Evolutionary conservation across 306 rosid species (phyloP).

Genomic region (Lotus japonicus): DNA sequence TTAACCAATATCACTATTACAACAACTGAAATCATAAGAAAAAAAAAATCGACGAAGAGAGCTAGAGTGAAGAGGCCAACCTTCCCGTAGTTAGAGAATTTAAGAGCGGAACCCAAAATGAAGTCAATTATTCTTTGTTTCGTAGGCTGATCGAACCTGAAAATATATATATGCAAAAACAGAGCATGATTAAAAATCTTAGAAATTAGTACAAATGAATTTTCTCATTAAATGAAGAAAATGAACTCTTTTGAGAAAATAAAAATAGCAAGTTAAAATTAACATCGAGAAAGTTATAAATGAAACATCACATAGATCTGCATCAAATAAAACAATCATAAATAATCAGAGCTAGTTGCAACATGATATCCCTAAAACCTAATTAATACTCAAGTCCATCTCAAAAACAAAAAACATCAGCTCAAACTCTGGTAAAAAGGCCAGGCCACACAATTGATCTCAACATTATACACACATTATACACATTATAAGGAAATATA

Average conservation of each 20-base stretch:
- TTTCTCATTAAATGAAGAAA: background rate
- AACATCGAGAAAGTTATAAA: background rate
- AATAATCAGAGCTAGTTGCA: background rate
- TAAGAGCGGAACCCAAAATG: constrained; percentile 60
- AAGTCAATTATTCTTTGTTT: constrained; percentile 55
- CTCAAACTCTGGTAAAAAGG: background rate
- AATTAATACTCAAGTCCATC: background rate
- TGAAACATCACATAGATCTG: background rate
- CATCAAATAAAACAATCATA: background rate
- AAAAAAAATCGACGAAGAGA: background rate
- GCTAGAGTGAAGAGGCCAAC: constrained; percentile 34
- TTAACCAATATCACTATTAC: background rate
- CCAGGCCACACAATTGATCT: background rate
- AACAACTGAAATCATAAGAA: background rate
- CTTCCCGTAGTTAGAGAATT: constrained; percentile 74
- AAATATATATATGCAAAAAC: background rate
- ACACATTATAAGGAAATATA: too few species aligned
- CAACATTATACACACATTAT: background rate
- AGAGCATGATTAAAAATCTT: background rate
- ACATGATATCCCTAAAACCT: background rate
- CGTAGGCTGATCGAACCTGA: constrained; percentile 77
- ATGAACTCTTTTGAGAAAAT: too few species aligned
- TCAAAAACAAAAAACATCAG: background rate
- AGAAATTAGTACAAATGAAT: background rate
- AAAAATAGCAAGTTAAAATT: background rate